Evolutionary conservation across 2,329 filamentous ascomycete genomes (phyloP).

Genomic region (Colletotrichum sp.): DNA sequence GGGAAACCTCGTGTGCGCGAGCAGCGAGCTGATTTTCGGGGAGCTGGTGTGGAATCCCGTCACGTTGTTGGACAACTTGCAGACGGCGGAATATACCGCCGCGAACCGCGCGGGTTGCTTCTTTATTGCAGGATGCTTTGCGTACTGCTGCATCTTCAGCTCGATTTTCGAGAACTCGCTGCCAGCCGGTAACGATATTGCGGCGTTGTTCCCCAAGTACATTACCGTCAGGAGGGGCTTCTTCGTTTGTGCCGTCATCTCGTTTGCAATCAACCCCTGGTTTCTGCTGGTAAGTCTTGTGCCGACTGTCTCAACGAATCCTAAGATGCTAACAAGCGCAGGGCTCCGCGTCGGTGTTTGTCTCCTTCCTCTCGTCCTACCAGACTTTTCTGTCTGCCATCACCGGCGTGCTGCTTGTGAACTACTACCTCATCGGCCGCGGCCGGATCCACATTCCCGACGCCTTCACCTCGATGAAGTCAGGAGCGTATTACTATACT

Average conservation of each 20-base stretch:
- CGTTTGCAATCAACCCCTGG: conserved; percentile 42
- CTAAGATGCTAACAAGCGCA: conserved; percentile 32
- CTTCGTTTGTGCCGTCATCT: conserved; percentile 39
- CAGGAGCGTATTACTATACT: conserved; percentile 11
- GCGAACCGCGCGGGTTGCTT: conserved; percentile 41
- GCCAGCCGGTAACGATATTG: conserved; percentile 44
- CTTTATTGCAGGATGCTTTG: conserved; percentile 44
- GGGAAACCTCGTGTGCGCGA: conserved; percentile 41
- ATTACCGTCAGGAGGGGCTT: conserved; percentile 43
- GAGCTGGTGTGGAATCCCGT: conserved; percentile 30
- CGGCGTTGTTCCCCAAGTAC: conserved; percentile 39
- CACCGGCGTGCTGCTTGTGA: conserved; percentile 42
- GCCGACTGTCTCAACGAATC: conserved; percentile 37
- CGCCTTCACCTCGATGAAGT: conserved; percentile 6
- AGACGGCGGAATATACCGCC: conserved; percentile 34
- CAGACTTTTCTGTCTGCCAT: conserved; percentile 43
- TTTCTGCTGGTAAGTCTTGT: conserved; percentile 40
- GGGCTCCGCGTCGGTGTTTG: conserved; percentile 38
- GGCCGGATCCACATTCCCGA: conserved; percentile 40
- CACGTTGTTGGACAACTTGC: conserved; percentile 36
- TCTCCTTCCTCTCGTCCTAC: conserved; percentile 40
- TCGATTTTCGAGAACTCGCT: conserved; percentile 48
- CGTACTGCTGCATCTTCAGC: conserved; percentile 47
- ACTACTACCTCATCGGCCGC: conserved; percentile 36
- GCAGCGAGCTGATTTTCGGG: conserved; percentile 26